phyloP scores from a whole-genome alignment of 495 filamentous ascomycete species.

The Penicillium canescens region DNA sequence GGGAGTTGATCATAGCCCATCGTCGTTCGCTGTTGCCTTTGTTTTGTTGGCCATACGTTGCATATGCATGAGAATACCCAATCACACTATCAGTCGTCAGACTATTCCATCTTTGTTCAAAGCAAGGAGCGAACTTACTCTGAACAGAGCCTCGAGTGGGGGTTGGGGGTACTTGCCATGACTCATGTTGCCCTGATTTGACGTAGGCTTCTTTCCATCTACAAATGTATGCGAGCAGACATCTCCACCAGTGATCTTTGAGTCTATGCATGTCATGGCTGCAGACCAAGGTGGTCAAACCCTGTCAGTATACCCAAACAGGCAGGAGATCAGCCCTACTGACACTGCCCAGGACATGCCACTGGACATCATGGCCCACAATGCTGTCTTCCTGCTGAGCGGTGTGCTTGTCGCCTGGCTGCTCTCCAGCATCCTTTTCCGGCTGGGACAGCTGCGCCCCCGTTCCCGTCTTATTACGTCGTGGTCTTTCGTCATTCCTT shows the following conservation, averaged over 20 bases:
- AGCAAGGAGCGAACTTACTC: too few relatives aligned
- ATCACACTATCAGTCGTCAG: too few relatives aligned
- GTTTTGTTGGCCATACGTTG: neutral
- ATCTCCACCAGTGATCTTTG: neutral
- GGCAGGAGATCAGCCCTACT: neutral
- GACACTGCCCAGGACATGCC: neutral
- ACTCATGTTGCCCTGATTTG: too few relatives aligned
- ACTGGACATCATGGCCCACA: neutral
- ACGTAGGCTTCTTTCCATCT: too few relatives aligned
- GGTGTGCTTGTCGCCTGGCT: constrained; percentile 1
- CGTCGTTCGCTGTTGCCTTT: neutral
- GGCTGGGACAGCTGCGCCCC: neutral
- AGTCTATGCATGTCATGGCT: constrained; percentile 9
- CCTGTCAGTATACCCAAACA: neutral
- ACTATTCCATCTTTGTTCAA: too few relatives aligned
- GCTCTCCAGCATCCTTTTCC: neutral
- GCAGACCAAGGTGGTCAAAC: neutral
- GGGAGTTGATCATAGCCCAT: neutral
- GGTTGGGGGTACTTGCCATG: neutral
- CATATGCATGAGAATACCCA: neutral
- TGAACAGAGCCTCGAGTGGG: neutral
- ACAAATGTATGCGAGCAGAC: neutral
- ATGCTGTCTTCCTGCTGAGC: constrained; percentile 4
- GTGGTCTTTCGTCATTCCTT: neutral
- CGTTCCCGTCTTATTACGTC: neutral